Conservation (phyloP, 176 grass and related monocot genomes). For the Pontederia paniculata region DNA sequence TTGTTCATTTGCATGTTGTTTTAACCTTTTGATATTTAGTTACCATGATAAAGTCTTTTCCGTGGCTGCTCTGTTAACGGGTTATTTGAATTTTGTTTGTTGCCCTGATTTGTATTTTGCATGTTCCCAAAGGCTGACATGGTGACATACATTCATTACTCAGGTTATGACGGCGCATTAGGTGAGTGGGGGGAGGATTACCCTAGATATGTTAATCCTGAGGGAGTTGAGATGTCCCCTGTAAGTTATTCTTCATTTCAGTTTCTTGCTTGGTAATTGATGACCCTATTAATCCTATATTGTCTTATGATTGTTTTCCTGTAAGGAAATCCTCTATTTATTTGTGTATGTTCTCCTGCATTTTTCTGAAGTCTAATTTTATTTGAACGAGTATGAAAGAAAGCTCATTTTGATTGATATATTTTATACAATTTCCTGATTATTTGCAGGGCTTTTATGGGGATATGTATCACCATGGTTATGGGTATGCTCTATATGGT, state of each 20-base stretch:
- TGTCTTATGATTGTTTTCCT: not conserved
- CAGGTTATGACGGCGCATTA: conserved; percentile 10
- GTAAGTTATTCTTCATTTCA: not conserved
- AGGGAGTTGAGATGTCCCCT: conserved; percentile 6
- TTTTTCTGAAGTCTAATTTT: not conserved
- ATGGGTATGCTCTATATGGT: conserved; percentile 51
- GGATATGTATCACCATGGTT: conserved; percentile 40
- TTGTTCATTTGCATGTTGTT: no score
- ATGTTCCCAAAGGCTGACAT: no score
- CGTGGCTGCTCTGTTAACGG: no score
- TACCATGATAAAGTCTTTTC: no score
- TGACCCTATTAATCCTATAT: not conserved
- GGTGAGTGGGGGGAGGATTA: conserved; percentile 15
- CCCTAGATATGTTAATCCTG: conserved; percentile 8
- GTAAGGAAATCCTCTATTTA: no score
- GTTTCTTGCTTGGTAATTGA: not conserved
- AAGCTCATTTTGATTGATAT: no score
- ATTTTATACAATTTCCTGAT: not conserved
- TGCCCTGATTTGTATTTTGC: no score
- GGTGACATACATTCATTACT: not conserved
- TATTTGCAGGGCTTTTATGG: conserved; percentile 50
- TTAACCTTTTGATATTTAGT: no score
- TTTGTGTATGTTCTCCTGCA: no score
- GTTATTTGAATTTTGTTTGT: no score
- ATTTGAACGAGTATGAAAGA: not conserved